phyloP scores from a whole-genome alignment of 345 rosid species.

The Acer saccharum region DNA sequence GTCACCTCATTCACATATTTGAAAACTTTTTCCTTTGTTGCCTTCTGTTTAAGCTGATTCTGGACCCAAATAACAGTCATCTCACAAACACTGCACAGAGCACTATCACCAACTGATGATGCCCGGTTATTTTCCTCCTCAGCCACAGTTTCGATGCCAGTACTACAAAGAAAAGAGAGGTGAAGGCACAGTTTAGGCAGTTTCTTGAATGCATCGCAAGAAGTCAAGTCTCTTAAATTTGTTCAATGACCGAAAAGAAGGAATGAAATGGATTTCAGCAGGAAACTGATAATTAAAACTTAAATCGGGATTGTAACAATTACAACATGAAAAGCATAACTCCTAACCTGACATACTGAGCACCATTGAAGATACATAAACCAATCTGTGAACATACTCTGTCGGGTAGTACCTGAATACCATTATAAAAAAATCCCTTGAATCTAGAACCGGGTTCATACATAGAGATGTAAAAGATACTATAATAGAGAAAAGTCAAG shows the following conservation, averaged over 20 bases:
- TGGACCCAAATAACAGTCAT: conserved; percentile 72
- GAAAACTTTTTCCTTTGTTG: conserved; percentile 56
- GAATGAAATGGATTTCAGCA: background rate
- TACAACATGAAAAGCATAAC: background rate
- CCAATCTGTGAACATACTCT: conserved; percentile 65
- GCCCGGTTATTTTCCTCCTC: conserved; percentile 34
- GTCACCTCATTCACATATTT: conserved; percentile 57
- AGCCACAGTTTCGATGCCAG: conserved; percentile 41
- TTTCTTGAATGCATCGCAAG: background rate
- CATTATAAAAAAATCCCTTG: background rate
- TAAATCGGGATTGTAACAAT: background rate
- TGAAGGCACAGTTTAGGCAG: background rate
- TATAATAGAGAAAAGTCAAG: background rate
- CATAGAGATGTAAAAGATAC: background rate
- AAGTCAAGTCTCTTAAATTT: background rate
- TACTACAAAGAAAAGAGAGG: conserved; percentile 31
- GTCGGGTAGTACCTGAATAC: conserved; percentile 53
- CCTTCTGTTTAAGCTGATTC: conserved; percentile 58
- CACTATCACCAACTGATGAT: conserved; percentile 31
- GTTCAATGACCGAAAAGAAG: background rate
- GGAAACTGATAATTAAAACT: background rate
- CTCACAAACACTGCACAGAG: conserved; percentile 57
- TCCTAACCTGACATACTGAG: conserved; percentile 38
- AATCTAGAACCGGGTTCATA: background rate
- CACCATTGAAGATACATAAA: conserved; percentile 43